Percentiles rank a stretch among this genome's conserved stretches.
phyloP scores from a whole-genome alignment of 2,329 filamentous ascomycete species.

The Albifimbria verrucaria region DNA sequence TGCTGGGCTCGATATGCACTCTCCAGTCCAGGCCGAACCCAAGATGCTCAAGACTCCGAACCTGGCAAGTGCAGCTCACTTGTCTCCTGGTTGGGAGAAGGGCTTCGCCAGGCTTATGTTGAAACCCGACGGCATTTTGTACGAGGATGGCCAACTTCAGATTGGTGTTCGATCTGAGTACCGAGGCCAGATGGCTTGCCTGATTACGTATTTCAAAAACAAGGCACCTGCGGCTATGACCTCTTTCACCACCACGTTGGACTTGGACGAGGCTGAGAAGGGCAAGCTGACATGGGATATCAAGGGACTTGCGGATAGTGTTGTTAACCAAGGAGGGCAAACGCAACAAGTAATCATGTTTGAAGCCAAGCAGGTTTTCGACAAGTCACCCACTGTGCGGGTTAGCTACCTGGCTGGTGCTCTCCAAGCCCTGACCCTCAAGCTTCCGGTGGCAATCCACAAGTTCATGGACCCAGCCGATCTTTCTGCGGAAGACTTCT shows the following conservation, averaged over 20 bases:
- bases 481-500: constrained; percentile 87
- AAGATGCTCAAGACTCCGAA: constrained; percentile 70
- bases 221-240: constrained; percentile 81
- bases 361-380: constrained; percentile 78
- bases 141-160: constrained; percentile 93
- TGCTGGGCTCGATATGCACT: constrained; percentile 75
- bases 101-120: constrained; percentile 84
- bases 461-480: constrained; percentile 97
- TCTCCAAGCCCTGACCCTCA: constrained; percentile 86
- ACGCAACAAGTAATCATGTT: constrained; percentile 95
- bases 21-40: constrained; percentile 52
- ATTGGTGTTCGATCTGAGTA: constrained; percentile 92
- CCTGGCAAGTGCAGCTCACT: constrained; percentile 83
- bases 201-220: constrained; percentile 96
- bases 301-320: constrained; percentile 83
- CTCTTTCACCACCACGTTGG: constrained; percentile 91
- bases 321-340: constrained; percentile 70
- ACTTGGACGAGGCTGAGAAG: constrained; percentile 69
- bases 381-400: constrained; percentile 82
- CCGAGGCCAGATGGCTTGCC: constrained; percentile 87
- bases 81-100: constrained; percentile 91
- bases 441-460: constrained; percentile 82
- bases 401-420: constrained; percentile 94
- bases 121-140: constrained; percentile 79
- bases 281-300: constrained; percentile 75